A percentile compares a stretch with the other conserved stretches of the same genome.
phyloP scores from a whole-genome alignment of 2,329 filamentous ascomycete genomes.

The Clonostachys rhizophaga region DNA sequence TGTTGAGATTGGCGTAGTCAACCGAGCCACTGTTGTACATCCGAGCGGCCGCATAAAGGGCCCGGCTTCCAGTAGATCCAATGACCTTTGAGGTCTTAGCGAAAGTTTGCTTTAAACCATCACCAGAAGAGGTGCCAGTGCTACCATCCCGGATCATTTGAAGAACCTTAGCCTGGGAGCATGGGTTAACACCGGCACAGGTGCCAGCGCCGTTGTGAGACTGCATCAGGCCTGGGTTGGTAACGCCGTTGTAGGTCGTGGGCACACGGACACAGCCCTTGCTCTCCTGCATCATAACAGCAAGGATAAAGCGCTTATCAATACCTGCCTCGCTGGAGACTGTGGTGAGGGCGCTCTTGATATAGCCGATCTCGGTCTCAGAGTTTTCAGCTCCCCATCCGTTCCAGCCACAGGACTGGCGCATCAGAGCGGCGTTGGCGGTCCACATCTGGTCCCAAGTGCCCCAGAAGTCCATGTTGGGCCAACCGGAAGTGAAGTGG shows the following conservation, averaged over 20 bases:
- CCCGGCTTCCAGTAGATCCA: constrained; percentile 3
- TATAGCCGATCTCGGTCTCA: constrained; percentile 6
- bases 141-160: constrained; percentile 10
- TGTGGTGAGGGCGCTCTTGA: constrained; percentile 7
- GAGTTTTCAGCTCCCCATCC: constrained; percentile 8
- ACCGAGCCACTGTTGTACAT: constrained; percentile 14
- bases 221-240: constrained; percentile 11
- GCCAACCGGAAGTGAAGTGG: constrained; percentile 8
- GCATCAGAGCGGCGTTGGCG: constrained; percentile 4
- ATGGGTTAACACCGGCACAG: constrained; percentile 7
- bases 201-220: constrained; percentile 8
- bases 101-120: constrained; percentile 6
- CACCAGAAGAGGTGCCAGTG: constrained; percentile 6
- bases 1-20: constrained; percentile 11
- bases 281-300: constrained; percentile 25
- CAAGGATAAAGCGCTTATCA: constrained; percentile 11
- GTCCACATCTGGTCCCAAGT: constrained; percentile 8
- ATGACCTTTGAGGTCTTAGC: neutral
- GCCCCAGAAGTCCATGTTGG: constrained; percentile 6
- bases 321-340: constrained; percentile 5
- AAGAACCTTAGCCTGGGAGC: constrained; percentile 4
- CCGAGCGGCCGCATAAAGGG: constrained; percentile 10
- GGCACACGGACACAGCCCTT: constrained; percentile 9
- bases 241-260: constrained; percentile 9
- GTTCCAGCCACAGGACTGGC: constrained; percentile 8